A percentile compares a stretch with the other conserved stretches of the same genome.
phyloP scores from a whole-genome alignment of 2,329 filamentous ascomycete genomes.

The Salinomyces thailandicus region DNA sequence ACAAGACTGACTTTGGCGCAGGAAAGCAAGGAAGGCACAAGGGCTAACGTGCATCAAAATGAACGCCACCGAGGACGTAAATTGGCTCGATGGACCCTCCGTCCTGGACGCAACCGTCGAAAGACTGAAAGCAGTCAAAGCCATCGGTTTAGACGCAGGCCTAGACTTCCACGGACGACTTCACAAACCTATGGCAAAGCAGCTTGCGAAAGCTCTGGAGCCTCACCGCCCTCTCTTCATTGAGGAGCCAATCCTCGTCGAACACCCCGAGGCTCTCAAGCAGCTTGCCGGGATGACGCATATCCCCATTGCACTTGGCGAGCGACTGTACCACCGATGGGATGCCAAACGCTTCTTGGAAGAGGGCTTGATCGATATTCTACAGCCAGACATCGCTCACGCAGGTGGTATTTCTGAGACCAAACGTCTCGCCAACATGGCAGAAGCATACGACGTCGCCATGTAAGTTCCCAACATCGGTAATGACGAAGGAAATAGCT shows the following conservation, averaged over 20 bases:
- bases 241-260: constrained; percentile 61
- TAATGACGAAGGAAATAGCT: background rate
- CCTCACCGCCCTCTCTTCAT: constrained; percentile 63
- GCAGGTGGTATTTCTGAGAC: constrained; percentile 48
- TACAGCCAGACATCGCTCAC: constrained; percentile 64
- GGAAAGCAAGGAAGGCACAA: constrained; percentile 46
- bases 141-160: constrained; percentile 58
- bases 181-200: constrained; percentile 69
- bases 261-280: constrained; percentile 57
- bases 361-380: constrained; percentile 55
- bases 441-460: constrained; percentile 58
- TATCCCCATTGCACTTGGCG: constrained; percentile 60
- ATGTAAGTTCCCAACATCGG: constrained; percentile 27
- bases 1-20: background rate
- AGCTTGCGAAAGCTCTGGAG: constrained; percentile 56
- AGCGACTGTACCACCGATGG: constrained; percentile 62
- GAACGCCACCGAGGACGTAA: constrained; percentile 67
- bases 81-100: constrained; percentile 62
- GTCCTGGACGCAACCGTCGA: constrained; percentile 54
- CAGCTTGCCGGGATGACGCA: constrained; percentile 47
- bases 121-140: constrained; percentile 57
- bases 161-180: constrained; percentile 70
- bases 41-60: constrained; percentile 63
- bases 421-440: constrained; percentile 57
- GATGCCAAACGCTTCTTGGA: constrained; percentile 64